Evolutionary conservation across 495 filamentous ascomycete genomes (phyloP), one percentile per base, ranked within the genome.

Genomic region (Rusavskia elegans): DNA sequence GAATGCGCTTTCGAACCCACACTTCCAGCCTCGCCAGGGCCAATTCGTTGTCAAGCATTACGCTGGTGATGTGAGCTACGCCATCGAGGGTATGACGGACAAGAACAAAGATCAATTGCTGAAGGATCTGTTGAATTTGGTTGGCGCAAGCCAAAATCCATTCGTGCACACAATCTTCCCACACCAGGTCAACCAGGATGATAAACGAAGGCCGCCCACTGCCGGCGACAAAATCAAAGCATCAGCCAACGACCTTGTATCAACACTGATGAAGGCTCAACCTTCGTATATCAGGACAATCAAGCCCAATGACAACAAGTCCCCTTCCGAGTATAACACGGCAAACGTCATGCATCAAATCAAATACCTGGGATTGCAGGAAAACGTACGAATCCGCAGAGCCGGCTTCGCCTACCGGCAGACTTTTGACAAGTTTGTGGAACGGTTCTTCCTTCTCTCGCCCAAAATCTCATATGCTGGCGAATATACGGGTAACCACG

Each of bases 1-100:
- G 52, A 95, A 92, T 64, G 82, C 83, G 56, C 82, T 99, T 64
- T 81, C 80, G 1, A 92, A 99, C 62, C 80, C 85, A 14, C 89
- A 97, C 62, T 87, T 99, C 53, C 87, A 92, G 51, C 84, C 82
- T 48, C 81, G 93, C 8, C 90, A 96, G 66, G 90, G 90, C 37
- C 88, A 88, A 58, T 99, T 99, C 68, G 87, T 99, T 55, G 83
- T 99, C 68, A 99, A 96, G 71, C 93, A 99, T 65, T 99, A 99
- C 60, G 93, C 93, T 50, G 93, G 93, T 68, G 93, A 99, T 69
- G 93, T 99, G 55, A 85, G 79, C 60, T 99, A 99, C 66, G 84
- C 85, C 16, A 79, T 99, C 25, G 85, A 92, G 38, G 93, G 93
- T 50, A 99, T 99, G 78, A 99, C 93, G 3, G 93, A 99, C 62